Evolutionary conservation across 306 rosid species (phyloP).

Genomic region (Abrus precatorius): DNA sequence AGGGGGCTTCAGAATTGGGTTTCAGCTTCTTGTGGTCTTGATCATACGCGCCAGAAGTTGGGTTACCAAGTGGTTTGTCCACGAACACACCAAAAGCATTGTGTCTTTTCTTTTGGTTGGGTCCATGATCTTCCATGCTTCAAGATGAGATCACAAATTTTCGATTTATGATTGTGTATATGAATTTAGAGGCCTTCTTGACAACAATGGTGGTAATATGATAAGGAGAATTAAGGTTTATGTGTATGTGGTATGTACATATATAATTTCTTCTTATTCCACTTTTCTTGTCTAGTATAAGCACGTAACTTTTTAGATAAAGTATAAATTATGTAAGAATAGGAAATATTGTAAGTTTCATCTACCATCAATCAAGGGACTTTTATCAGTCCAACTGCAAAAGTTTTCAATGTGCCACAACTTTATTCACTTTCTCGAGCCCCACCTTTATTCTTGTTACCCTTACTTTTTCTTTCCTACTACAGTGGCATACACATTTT

Average conservation of each 20-base stretch:
- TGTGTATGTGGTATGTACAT: too few relatives aligned
- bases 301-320: background rate
- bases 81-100: constrained; percentile 37
- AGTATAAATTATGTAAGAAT: background rate
- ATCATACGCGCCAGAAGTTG: constrained; percentile 7
- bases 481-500: background rate
- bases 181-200: background rate
- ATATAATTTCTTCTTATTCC: background rate
- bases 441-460: background rate
- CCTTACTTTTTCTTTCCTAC: constrained; percentile 1
- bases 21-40: constrained; percentile 37
- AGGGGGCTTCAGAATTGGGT: constrained; percentile 34
- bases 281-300: background rate
- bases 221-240: background rate
- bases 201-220: background rate
- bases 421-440: constrained; percentile 39
- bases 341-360: background rate
- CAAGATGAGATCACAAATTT: background rate
- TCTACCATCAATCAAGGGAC: constrained; percentile 37
- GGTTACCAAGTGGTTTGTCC: constrained; percentile 28
- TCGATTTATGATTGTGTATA: background rate
- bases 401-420: background rate
- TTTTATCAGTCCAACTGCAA: background rate
- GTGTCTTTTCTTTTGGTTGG: constrained; percentile 17
- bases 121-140: constrained; percentile 35